phyloP scores from a whole-genome alignment of 768 basidiomycete genomes.

The Panus rudis region DNA sequence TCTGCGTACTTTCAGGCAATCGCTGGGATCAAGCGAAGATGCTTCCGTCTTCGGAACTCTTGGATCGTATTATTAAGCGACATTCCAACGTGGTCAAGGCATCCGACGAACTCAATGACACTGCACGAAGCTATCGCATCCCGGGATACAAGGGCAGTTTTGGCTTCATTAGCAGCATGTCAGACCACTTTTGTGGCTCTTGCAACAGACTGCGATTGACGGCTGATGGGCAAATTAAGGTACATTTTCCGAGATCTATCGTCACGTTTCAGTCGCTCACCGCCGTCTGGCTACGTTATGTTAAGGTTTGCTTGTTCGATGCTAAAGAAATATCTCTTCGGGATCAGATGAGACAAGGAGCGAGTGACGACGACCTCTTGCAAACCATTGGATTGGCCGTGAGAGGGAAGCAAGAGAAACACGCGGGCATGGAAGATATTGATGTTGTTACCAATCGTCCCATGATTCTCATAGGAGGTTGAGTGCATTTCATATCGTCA shows the following conservation, averaged over 20 bases:
- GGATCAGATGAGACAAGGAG: conserved; percentile 61
- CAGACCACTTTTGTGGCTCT: conserved; percentile 83
- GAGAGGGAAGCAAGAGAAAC: conserved; percentile 67
- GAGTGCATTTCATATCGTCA: conserved; percentile 41
- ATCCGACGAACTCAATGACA: conserved; percentile 67
- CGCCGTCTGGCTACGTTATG: not conserved
- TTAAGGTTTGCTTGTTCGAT: conserved; percentile 82
- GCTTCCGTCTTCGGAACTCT: conserved; percentile 64
- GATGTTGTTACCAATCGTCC: conserved; percentile 73
- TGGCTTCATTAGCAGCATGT: conserved; percentile 93
- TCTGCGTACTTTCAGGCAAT: conserved; percentile 52
- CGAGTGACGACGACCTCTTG: conserved; percentile 56
- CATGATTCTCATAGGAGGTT: conserved; percentile 95
- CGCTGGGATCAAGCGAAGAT: conserved; percentile 81
- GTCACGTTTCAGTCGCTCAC: not conserved
- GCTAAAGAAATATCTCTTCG: conserved; percentile 78
- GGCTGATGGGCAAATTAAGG: conserved; percentile 91
- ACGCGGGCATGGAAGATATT: conserved; percentile 79
- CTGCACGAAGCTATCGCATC: conserved; percentile 73
- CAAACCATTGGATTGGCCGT: conserved; percentile 59
- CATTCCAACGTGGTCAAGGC: conserved; percentile 51
- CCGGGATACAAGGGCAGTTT: conserved; percentile 64
- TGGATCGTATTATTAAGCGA: conserved; percentile 38
- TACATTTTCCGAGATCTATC: conserved; percentile 14
- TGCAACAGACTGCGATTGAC: conserved; percentile 83